Evolutionary conservation across 2,329 filamentous ascomycete species (phyloP), one percentile per base, ranked within the genome.

Genomic region (Ceratocystis alfenasii): DNA sequence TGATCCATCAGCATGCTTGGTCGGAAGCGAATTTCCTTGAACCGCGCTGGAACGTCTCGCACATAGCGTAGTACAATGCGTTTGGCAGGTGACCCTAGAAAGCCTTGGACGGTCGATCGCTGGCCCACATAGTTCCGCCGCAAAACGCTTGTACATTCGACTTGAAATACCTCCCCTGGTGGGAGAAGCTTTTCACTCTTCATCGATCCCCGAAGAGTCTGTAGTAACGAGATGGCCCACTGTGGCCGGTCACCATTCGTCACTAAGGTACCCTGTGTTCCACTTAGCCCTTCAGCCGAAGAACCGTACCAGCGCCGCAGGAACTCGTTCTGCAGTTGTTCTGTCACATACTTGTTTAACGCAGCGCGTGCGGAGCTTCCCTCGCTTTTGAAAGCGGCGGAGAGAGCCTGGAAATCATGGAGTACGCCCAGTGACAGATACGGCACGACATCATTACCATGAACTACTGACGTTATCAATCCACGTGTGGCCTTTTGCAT

Each of bases 1-100:
- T 92, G 88, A 72, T 92, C 88, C 67, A 83, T 80, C 74, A 92
- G 77, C 86, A 90, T 89, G 60, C 86, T 85, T 28, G 84, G 82
- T 4, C 85, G 86, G 72, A 92, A 90, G 55, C 81, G 78, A 53
- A 90, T 77, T 75, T 91, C 88, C 33, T 82, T 79, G 73, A 91
- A 91, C 64, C 83, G 77, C 25, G 79, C 79, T 72, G 90, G 87
- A 36, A 90, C 87, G 73, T 91, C 84, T 66, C 82, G 77, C 12
- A 92, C 80, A 68, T 89, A 88, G 72, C 83, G 86, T 62, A 91
- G 75, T 68, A 89, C 83, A 50, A 88, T 83, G 63, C 87, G 78
- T 55, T 83, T 84, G 5, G 88, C 88, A 7, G 86, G 87, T 62
- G 81, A 77, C 0, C 86, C 86, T 71, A 81, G 70, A 55, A 88